Evolutionary conservation across 768 basidiomycete species (phyloP).

Genomic region (Pulveroboletus sp.): DNA sequence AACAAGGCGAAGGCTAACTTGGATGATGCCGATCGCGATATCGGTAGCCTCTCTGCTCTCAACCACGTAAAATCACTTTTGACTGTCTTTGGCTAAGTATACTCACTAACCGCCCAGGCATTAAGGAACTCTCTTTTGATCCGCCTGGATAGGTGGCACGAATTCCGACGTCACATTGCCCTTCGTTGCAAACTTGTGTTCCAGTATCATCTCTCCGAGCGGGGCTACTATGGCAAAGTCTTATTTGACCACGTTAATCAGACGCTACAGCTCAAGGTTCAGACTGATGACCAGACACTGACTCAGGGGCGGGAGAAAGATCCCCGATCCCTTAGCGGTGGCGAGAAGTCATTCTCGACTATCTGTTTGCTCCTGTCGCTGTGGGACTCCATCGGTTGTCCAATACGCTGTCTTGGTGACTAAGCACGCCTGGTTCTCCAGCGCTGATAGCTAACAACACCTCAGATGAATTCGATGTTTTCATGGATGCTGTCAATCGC

Average conservation of each 20-base stretch:
- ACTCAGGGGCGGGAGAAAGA: constrained; percentile 75
- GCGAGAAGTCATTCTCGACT: constrained; percentile 96
- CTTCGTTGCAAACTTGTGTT: constrained; percentile 82
- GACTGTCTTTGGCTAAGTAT: background rate
- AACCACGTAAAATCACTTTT: constrained; percentile 51
- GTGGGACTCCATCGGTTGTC: constrained; percentile 95
- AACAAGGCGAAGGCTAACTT: constrained; percentile 57
- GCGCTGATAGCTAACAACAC: constrained; percentile 9
- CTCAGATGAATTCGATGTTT: constrained; percentile 94
- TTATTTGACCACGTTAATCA: constrained; percentile 71
- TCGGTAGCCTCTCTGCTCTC: constrained; percentile 57
- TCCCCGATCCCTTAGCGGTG: constrained; percentile 82
- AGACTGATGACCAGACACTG: constrained; percentile 73
- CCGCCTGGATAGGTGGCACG: constrained; percentile 75
- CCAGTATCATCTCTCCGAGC: constrained; percentile 72
- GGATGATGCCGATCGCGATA: constrained; percentile 55
- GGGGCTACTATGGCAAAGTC: constrained; percentile 88
- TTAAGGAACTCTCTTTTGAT: constrained; percentile 59
- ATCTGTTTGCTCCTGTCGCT: constrained; percentile 90
- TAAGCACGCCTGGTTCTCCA: background rate
- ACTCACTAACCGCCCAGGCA: constrained; percentile 40
- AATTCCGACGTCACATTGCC: constrained; percentile 86
- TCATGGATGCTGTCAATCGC: constrained; percentile 93
- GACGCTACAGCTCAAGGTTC: constrained; percentile 69
- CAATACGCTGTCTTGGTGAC: constrained; percentile 84